A percentile compares a stretch with the other conserved stretches of the same genome.
phyloP scores from a whole-genome alignment of 2,329 filamentous ascomycete species.

The Colletotrichum navitas region DNA sequence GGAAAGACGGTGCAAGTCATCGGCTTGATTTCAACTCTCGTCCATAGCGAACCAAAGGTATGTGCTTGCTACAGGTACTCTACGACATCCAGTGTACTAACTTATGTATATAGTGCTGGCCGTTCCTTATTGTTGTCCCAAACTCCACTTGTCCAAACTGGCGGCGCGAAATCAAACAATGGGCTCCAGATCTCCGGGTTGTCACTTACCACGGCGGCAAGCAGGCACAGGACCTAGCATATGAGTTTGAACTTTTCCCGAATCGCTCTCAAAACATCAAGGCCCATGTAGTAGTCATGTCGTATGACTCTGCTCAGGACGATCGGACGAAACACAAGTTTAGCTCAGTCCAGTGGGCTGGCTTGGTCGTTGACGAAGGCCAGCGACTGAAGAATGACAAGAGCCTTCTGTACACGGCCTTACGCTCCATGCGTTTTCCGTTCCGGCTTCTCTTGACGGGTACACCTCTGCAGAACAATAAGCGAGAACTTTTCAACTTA shows the following conservation, averaged over 20 bases:
- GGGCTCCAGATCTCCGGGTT: slow-evolving; percentile 86
- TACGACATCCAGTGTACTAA: slow-evolving; percentile 38
- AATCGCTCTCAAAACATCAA: slow-evolving; percentile 74
- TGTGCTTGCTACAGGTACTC: slow-evolving; percentile 8
- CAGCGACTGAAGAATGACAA: slow-evolving; percentile 95
- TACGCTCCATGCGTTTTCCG: slow-evolving; percentile 80
- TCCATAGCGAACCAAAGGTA: slow-evolving; percentile 71
- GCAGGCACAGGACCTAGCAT: slow-evolving; percentile 80
- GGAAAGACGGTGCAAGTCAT: slow-evolving; percentile 98
- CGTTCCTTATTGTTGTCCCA: slow-evolving; percentile 92
- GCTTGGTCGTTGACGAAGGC: slow-evolving; percentile 92
- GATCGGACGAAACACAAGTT: slow-evolving; percentile 76
- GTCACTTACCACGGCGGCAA: slow-evolving; percentile 92
- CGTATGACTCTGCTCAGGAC: slow-evolving; percentile 89
- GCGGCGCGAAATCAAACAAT: slow-evolving; percentile 95
- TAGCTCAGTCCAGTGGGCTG: slow-evolving; percentile 82
- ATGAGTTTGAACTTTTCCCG: slow-evolving; percentile 88
- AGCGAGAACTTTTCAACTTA: slow-evolving; percentile 94
- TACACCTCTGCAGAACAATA: slow-evolving; percentile 96
- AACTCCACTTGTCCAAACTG: slow-evolving; percentile 98
- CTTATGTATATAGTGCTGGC: slow-evolving; percentile 72
- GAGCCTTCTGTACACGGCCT: slow-evolving; percentile 81
- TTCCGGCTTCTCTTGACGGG: slow-evolving; percentile 91
- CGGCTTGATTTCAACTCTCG: slow-evolving; percentile 80
- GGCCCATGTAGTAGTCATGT: slow-evolving; percentile 94